Evolutionary conservation across 768 basidiomycete species (phyloP).

Genomic region (Strobilomyces dryophilus): DNA sequence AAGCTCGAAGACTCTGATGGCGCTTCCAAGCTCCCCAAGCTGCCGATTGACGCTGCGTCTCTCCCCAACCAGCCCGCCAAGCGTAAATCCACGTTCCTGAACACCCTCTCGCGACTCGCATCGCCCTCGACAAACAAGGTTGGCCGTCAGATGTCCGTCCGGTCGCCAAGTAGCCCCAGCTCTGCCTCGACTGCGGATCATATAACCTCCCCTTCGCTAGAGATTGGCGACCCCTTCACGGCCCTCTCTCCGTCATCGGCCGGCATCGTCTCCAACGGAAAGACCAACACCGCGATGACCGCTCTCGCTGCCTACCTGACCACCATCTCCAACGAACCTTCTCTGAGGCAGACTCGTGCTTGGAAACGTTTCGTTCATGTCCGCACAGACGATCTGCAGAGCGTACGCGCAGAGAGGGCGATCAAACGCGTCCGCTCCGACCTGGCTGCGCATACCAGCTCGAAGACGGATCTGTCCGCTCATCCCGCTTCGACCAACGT

Average conservation of each 20-base stretch:
- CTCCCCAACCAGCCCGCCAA: slow-evolving; percentile 53
- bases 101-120: slow-evolving; percentile 79
- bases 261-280: slow-evolving; percentile 15
- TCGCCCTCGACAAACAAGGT: slow-evolving; percentile 62
- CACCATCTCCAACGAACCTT: slow-evolving; percentile 62
- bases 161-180: slow-evolving; percentile 27
- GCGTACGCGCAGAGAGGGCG: slow-evolving; percentile 79
- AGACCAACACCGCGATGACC: slow-evolving; percentile 52
- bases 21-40: slow-evolving; percentile 49
- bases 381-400: slow-evolving; percentile 84
- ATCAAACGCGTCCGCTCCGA: slow-evolving; percentile 87
- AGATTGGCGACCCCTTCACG: slow-evolving; percentile 60
- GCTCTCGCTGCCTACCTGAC: slow-evolving; percentile 79
- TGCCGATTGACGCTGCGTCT: slow-evolving; percentile 56
- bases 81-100: slow-evolving; percentile 80
- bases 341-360: slow-evolving; percentile 57
- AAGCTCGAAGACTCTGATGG: slow-evolving; percentile 70
- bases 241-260: slow-evolving; percentile 34
- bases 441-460: slow-evolving; percentile 64
- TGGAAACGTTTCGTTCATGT: slow-evolving; percentile 89
- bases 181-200: slow-evolving; percentile 32
- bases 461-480: slow-evolving; percentile 28
- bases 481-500: slow-evolving; percentile 19
- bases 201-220: slow-evolving; percentile 48
- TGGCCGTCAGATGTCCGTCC: slow-evolving; percentile 37